A percentile compares a stretch with the other conserved stretches of the same genome.
phyloP scores from a whole-genome alignment of 2,329 filamentous ascomycete genomes.

The Arachnopeziza araneosa region DNA sequence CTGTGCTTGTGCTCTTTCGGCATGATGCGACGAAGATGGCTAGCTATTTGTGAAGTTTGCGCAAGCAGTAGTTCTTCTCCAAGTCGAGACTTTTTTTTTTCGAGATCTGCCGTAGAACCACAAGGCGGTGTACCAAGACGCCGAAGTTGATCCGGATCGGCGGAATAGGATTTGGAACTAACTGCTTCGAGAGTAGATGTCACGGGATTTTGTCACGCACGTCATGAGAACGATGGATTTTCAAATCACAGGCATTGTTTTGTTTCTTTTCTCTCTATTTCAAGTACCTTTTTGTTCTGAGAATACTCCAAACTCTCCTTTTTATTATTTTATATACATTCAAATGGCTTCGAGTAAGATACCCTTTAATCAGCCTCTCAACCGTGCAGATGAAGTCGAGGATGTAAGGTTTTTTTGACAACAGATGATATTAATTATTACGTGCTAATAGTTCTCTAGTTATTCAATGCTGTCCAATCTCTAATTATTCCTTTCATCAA shows the following conservation, averaged over 20 bases:
- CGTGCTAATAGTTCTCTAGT: constrained; percentile 39
- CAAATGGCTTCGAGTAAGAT: not conserved
- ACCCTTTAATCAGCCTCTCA: constrained; percentile 7
- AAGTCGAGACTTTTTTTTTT: not conserved
- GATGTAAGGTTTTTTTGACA: constrained; percentile 35
- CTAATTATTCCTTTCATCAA: constrained; percentile 67
- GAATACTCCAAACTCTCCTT: not conserved
- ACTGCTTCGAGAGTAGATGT: too few relatives aligned
- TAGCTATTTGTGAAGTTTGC: too few relatives aligned
- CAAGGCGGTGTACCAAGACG: not conserved
- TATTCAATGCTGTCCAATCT: constrained; percentile 60
- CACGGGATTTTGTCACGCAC: not conserved
- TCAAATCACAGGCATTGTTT: not conserved
- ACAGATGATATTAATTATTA: not conserved
- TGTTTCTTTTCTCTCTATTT: not conserved
- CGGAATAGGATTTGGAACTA: too few relatives aligned
- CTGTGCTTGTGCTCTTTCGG: constrained; percentile 55
- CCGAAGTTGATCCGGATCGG: too few relatives aligned
- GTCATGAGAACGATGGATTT: not conserved
- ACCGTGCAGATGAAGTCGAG: constrained; percentile 40
- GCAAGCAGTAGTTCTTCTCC: too few relatives aligned
- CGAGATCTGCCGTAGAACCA: not conserved
- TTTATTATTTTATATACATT: not conserved
- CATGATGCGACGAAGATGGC: constrained; percentile 34
- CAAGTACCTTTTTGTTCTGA: not conserved